Base-by-base conservation (phyloP, 2,329 filamentous ascomycete genomes). In the Microsporum audouinii region DNA sequence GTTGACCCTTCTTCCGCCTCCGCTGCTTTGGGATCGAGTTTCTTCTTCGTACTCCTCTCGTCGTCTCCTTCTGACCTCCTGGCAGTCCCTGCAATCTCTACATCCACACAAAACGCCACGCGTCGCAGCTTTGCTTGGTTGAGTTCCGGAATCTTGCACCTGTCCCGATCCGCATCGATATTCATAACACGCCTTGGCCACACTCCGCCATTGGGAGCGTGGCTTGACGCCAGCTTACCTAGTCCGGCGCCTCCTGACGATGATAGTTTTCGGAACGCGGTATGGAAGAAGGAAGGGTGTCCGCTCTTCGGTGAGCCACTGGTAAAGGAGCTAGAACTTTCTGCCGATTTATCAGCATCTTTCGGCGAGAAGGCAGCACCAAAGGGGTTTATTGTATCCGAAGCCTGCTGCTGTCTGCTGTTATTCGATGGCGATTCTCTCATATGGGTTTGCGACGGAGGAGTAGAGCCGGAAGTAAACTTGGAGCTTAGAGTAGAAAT, bases 71-170 rank as follows among this genome's bases (percentile, higher is more conserved):
- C 88, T 12, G 78, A 75, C 67, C 95, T 94, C 67, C 84, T 86
- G 29, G 91, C 89, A 70, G 89, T 85, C 0, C 91, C 89, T 2
- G 92, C 92, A 69, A 99, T 95, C 73, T 99, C 94, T 3, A 99
- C 91, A 70, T 99, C 94, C 2, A 99, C 94, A 67, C 89, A 96
- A 70, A 99, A 99, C 0, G 92, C 88, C 0, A 99, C 94, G 59
- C 91, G 84, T 60, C 90, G 84, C 63, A 99, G 75, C 71, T 94
- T 96, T 57, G 84, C 83, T 68, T 87, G 84, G 66, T 91, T 86
- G 55, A 99, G 78, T 66, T 95, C 91, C 3, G 83, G 78, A 34
- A 97, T 84, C 29, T 84, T 81, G 71, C 90, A 95, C 65, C 94
- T 80, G 69, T 92, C 86, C 47, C 94, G 84, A 66, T 87, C 82